phyloP scores from a whole-genome alignment of 192 early-diverging fungal genomes.

The Umbelopsis sp. region DNA sequence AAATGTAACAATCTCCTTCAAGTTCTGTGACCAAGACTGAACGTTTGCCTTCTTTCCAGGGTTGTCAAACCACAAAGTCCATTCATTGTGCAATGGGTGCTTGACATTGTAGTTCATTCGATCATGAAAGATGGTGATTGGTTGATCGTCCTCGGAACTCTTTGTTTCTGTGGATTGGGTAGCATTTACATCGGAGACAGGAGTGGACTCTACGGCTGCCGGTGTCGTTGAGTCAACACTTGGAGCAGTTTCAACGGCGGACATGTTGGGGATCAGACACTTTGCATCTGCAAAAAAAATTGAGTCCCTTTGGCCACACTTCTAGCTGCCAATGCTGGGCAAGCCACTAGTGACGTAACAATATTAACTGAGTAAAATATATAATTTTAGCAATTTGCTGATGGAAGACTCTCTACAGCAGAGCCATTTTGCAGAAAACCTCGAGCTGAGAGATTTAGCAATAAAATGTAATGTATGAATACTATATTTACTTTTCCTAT shows the following conservation, averaged over 20 bases:
- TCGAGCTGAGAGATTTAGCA: too few relatives aligned
- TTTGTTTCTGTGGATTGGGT: slow-evolving; percentile 13
- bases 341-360: slow-evolving; percentile 15
- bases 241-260: slow-evolving; percentile 11
- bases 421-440: too few relatives aligned
- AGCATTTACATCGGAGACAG: not conserved
- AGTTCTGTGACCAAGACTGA: slow-evolving; percentile 78
- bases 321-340: not conserved
- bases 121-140: slow-evolving; percentile 64
- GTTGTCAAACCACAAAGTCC: slow-evolving; percentile 97
- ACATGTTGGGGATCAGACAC: not conserved
- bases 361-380: not conserved
- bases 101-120: slow-evolving; percentile 77
- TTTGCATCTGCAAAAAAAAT: slow-evolving; percentile 4
- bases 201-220: not conserved
- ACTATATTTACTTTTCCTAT: too few relatives aligned
- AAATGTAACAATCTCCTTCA: slow-evolving; percentile 91
- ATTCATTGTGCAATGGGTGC: slow-evolving; percentile 85
- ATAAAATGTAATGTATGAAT: too few relatives aligned
- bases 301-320: not conserved
- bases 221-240: not conserved
- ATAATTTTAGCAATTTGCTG: not conserved
- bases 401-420: not conserved
- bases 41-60: slow-evolving; percentile 76
- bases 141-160: slow-evolving; percentile 11